Base-by-base conservation (phyloP, 306 rosid species). In the Rosa rugosa region DNA sequence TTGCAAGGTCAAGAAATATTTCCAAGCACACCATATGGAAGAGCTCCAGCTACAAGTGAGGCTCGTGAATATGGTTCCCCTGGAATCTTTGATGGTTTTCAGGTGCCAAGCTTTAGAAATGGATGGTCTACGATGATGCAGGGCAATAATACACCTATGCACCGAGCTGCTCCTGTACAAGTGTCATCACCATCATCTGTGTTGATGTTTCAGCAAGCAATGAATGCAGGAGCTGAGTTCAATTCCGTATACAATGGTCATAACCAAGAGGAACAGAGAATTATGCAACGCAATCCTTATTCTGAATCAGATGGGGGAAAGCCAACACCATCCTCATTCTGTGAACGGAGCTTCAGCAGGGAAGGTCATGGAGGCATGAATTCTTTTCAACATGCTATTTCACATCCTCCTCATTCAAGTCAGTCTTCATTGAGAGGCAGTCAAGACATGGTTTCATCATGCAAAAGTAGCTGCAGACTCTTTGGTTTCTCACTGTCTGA, bases 1-100 rank as follows among this genome's bases (percentile, higher is more conserved):
- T 96, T 96, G 98, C 99, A 96, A 96, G 98, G 99, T 96, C 99
- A 96, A 96, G 99, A 96, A 96, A 91, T 93, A 79, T 84, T 89
- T 82, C 92, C 97, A 45, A 86, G 91, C 82, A 83, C 89, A 69
- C 90, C 89, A 38, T 89, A 81, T 78, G 90, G 90, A 72, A 84
- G 95, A 84, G 83, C 89, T 76, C 80, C 86, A 53, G 36, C 86
- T 51, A n/a, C 73, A 6, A 89, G 80, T 0, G 90, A 84, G 68
- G 85, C 84, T 76, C 84, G 49, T 42, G 87, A 74, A 74, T 85
- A 82, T 87, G 91, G 94, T 81, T 84, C 86, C 82, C 44, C 76
- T 45, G 93, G 94, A 77, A 79, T 81, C 72, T 82, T 78, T 46
- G 91, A 91, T 71, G 86, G 91, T 64, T 70, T 80, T 91, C 96